These are phyloP conservation scores for Trametes sp. DNA, from an alignment of 1,284 basidiomycete genomes.

Conservation along the genomic window DNA sequence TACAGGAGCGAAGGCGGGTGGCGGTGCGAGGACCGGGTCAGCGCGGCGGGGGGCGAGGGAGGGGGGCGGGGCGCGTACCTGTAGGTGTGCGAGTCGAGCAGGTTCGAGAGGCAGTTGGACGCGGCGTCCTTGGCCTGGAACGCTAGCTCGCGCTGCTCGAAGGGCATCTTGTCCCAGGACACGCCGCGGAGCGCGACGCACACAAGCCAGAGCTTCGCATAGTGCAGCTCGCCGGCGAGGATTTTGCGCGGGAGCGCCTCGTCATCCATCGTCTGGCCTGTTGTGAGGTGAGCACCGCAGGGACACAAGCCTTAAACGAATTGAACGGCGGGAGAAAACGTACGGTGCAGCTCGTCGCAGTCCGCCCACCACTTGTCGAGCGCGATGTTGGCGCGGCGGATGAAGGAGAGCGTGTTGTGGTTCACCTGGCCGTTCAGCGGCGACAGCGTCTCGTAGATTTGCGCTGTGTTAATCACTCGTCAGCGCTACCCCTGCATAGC, in stretches of 20 bases:
- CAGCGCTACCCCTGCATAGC: slow-evolving; percentile 9
- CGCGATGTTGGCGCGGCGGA: slow-evolving; percentile 84
- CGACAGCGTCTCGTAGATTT: slow-evolving; percentile 89
- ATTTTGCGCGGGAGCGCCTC: slow-evolving; percentile 87
- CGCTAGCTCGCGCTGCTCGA: slow-evolving; percentile 91
- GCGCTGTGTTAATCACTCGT: slow-evolving; percentile 56
- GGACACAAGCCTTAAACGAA: too few relatives aligned
- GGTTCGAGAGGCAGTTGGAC: slow-evolving; percentile 81
- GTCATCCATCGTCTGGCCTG: slow-evolving; percentile 83
- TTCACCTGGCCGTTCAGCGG: slow-evolving; percentile 89
- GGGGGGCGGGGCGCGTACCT: slow-evolving; percentile 52
- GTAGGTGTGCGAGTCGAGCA: slow-evolving; percentile 81
- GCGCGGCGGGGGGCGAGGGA: not conserved
- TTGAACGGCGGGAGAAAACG: slow-evolving; percentile 36
- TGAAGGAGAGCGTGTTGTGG: slow-evolving; percentile 84
- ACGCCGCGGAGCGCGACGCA: slow-evolving; percentile 91
- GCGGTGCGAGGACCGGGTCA: not conserved
- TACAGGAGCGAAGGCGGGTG: not conserved
- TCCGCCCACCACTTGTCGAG: slow-evolving; percentile 91
- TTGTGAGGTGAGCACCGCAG: not conserved
- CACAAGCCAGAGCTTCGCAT: slow-evolving; percentile 93
- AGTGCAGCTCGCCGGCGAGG: slow-evolving; percentile 86
- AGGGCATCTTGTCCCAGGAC: slow-evolving; percentile 94
- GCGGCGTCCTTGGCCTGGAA: slow-evolving; percentile 95
- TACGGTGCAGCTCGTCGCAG: slow-evolving; percentile 84